Percentiles rank a stretch among this genome's conserved stretches.
Conservation (phyloP, 257 asterid species). For the Perilla frutescens region DNA sequence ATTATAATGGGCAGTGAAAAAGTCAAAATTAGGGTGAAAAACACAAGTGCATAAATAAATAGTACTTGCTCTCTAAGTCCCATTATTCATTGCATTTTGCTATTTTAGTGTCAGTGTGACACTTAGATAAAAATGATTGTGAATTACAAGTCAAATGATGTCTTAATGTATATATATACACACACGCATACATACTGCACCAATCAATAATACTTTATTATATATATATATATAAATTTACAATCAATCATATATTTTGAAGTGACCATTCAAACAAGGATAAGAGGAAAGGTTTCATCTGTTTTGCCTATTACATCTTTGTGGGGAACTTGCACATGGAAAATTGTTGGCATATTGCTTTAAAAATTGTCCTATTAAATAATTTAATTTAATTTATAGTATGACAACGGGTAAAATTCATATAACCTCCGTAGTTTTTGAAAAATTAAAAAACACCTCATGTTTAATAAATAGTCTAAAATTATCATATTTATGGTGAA, state of each 20-base stretch:
- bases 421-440: too few species aligned
- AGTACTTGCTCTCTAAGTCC: background rate
- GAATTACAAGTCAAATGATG: conserved; percentile 22
- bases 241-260: conserved; percentile 24
- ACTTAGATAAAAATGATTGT: conserved; percentile 21
- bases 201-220: background rate
- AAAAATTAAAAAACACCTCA: too few species aligned
- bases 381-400: background rate
- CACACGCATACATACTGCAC: background rate
- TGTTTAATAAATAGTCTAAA: too few species aligned
- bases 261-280: conserved; percentile 2
- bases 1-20: conserved; percentile 27
- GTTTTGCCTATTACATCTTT: conserved; percentile 14
- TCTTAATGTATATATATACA: background rate
- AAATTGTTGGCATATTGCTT: conserved; percentile 10
- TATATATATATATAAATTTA: background rate
- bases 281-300: conserved; percentile 8
- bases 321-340: conserved; percentile 7
- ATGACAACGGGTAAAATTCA: too few species aligned
- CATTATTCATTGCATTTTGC: conserved; percentile 8
- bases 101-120: background rate
- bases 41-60: conserved; percentile 3
- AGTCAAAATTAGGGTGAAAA: conserved; percentile 29
- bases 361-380: background rate
- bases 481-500: too few species aligned